These are phyloP conservation scores for Phoma sp. DNA, from an alignment of 2,329 filamentous ascomycete genomes.

Conservation along the genomic window DNA sequence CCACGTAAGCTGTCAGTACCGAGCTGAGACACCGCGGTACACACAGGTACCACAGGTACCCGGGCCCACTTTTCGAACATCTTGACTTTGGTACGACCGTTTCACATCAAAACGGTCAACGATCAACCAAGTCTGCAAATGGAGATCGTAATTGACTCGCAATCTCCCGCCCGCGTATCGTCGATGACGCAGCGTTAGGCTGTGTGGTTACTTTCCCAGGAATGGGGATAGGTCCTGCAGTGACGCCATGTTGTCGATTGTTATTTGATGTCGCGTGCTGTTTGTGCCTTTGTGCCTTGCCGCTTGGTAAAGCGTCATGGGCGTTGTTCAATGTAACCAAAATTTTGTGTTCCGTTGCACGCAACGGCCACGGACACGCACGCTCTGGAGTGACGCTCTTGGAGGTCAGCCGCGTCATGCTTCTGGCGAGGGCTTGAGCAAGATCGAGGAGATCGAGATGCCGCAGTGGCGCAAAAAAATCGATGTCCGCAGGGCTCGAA, in stretches of 20 bases:
- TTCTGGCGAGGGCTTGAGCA: too few species aligned
- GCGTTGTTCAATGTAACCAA: neutral
- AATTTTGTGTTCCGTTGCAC: too few species aligned
- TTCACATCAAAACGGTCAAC: slow-evolving; percentile 16
- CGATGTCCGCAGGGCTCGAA: slow-evolving; percentile 18
- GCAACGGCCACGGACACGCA: neutral
- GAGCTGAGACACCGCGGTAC: slow-evolving; percentile 8
- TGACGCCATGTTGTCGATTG: slow-evolving; percentile 18
- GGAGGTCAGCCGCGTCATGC: too few species aligned
- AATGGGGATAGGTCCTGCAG: neutral
- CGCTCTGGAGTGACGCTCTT: neutral
- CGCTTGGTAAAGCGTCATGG: neutral
- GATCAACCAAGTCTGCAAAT: slow-evolving; percentile 4
- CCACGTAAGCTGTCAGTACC: slow-evolving; percentile 13
- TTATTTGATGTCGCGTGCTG: slow-evolving; percentile 10
- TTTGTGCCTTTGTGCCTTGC: neutral
- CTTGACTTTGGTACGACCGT: slow-evolving; percentile 15
- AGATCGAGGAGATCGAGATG: too few species aligned
- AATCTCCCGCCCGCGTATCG: slow-evolving; percentile 16
- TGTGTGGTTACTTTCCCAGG: neutral
- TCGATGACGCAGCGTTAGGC: slow-evolving; percentile 6
- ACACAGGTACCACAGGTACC: slow-evolving; percentile 10
- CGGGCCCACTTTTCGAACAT: slow-evolving; percentile 7
- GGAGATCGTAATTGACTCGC: slow-evolving; percentile 11
- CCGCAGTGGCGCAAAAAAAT: neutral